Base-by-base conservation (phyloP, 2,329 filamentous ascomycete genomes). In the Aureobasidium lini region DNA sequence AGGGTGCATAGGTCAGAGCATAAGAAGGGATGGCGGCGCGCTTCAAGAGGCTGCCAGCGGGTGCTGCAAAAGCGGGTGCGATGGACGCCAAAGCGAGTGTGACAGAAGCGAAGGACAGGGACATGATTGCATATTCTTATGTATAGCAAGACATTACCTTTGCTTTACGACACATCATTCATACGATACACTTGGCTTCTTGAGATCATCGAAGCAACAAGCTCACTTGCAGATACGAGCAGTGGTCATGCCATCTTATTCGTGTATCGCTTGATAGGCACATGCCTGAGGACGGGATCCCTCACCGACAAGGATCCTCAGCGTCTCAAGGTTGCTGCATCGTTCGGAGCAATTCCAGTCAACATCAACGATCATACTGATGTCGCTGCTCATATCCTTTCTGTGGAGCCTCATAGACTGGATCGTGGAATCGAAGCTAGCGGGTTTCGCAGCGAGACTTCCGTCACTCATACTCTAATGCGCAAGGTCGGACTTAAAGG, bases 261-360 rank as follows among this genome's bases (percentile, higher is more conserved):
- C 23, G 23, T 23, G 23, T 23, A 23, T 23, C 23, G 23, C 23
- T 23, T 23, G 23, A 23, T 2, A 23, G 23, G 2, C 23, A 3
- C 23, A 23, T 23, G 23, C 0, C 23, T 23, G 23, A 23, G 23
- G 23, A 23, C 23, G 4, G 23, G 23, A 23, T 3, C 23, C 23
- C 2, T 23, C 23, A 23, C 23, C 23, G 71, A 73, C 62, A 68
- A 67, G 23, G 70, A 72, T 57, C 56, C 63, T 3, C 40, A 66
- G 13, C 66, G 71, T 16, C 62, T 72, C 10, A 50, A 56, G 18
- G 62, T 71, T 11, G 71, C 71, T 1, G 61, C 67, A 57, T 61
- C 60, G 0, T 69, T 68, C 59, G 69, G 70, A 32, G 69, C 69
- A 2, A 23, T 46, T 9, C 23, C 43, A 3, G 16, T 31, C 28